Evolutionary conservation across 2,329 filamentous ascomycete species (phyloP), one percentile per base, ranked within the genome.

Genomic region (Chaetomiaceae sp.): DNA sequence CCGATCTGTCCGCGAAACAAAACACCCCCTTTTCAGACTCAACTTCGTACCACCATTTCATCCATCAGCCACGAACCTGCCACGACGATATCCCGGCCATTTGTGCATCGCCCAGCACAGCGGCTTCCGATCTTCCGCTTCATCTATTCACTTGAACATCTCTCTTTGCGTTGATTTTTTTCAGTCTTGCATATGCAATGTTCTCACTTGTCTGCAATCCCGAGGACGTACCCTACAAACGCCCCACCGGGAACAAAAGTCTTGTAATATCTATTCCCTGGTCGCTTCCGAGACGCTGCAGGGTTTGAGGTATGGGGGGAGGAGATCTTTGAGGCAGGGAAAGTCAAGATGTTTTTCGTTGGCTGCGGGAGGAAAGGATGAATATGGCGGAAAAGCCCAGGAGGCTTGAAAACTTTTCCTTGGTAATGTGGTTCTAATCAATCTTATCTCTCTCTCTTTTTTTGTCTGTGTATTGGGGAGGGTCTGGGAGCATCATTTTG

Each of bases 21-120:
- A 38, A 50, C 37, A 25, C 43, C 31, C 65, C 59, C 59, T 55
- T 59, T 58, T 64, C 61, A 58, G 61, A 9, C 37, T 42, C 47
- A 17, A 64, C 59, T 60, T 67, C 70, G 70, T 68, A 55, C 70
- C 69, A n/a, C 65, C 62, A 66, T 68, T 67, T 68, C 66, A 68
- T 65, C 68, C 65, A 68, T 70, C 71, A 69, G 68, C 72, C 69
- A 75, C 77, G 76, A 77, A 75, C 75, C 69, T 78, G 72, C 77
- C 34, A 81, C 80, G 77, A 80, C 76, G 75, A 80, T 75, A 73
- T 68, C 68, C 72, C 69, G 27, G 75, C 74, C 75, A 80, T 75
- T 75, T 80, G 75, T 75, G 27, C 29, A 7, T 69, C 79, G 78
- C 81, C 79, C 76, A 76, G 80, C 73, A 81, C 79, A 80, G 75